These are phyloP conservation scores for Durusdinium trenchii DNA, from an alignment of 73 alveolate genomes.

Conservation along the genomic window DNA sequence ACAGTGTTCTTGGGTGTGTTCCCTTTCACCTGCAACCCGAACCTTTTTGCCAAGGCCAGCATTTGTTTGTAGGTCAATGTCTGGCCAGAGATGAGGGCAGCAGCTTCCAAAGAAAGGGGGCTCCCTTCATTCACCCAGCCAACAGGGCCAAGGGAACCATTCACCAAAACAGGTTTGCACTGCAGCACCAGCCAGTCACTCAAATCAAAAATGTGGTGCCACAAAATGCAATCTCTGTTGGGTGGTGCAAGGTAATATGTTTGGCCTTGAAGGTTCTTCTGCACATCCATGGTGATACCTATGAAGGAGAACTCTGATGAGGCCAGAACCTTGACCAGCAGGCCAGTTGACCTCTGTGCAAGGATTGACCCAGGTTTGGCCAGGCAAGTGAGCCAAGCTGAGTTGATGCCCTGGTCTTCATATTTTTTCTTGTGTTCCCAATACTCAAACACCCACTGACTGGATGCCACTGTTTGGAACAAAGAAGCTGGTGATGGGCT, in stretches of 20 bases:
- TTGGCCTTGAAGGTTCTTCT: not conserved
- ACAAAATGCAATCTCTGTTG: not conserved
- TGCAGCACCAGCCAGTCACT: not conserved
- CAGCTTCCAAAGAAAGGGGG: not conserved
- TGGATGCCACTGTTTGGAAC: constrained; percentile 11
- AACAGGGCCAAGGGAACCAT: not conserved
- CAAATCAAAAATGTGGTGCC: not conserved
- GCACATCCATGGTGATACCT: not conserved
- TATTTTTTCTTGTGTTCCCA: not conserved
- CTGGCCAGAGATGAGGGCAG: not conserved
- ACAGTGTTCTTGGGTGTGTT: not conserved
- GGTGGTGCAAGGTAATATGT: not conserved
- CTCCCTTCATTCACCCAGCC: not conserved
- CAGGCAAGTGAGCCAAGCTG: not conserved
- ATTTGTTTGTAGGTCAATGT: not conserved
- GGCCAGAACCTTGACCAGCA: constrained; percentile 28
- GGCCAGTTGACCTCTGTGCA: not conserved
- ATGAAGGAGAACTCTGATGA: not conserved
- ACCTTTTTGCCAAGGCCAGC: not conserved
- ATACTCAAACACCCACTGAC: not conserved
- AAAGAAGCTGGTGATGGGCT: not conserved
- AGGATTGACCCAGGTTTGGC: constrained; percentile 37
- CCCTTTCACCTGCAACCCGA: not conserved
- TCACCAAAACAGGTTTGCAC: not conserved
- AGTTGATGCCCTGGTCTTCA: not conserved